These are phyloP conservation scores for Meyerozyma sp. DNA, from an alignment of 1,139 yeast genomes.

Conservation along the genomic window DNA sequence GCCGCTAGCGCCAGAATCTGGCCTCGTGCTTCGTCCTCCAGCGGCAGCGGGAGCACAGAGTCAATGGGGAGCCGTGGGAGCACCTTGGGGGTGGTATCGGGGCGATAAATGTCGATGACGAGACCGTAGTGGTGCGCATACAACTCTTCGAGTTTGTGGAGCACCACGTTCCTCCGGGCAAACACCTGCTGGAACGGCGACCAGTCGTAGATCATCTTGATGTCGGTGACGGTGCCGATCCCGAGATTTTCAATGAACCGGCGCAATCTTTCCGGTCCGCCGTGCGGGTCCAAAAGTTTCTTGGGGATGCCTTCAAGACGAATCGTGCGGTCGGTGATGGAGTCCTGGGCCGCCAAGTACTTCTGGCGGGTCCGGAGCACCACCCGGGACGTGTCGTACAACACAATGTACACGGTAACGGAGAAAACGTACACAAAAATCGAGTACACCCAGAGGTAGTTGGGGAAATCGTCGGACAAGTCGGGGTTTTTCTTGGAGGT, in stretches of 20 bases:
- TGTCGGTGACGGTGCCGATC: slow-evolving; percentile 53
- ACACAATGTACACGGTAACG: slow-evolving; percentile 25
- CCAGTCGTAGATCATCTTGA: slow-evolving; percentile 55
- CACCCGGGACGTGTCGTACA: slow-evolving; percentile 31
- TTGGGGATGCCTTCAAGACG: slow-evolving; percentile 46
- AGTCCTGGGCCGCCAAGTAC: slow-evolving; percentile 38
- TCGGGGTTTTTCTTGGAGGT: slow-evolving; percentile 8
- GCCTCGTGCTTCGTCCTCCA: neutral
- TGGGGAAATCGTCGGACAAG: slow-evolving; percentile 14
- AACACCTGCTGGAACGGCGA: slow-evolving; percentile 40
- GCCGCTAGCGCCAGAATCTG: slow-evolving; percentile 11
- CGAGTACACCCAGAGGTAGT: slow-evolving; percentile 35
- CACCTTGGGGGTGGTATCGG: slow-evolving; percentile 9
- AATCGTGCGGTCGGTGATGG: slow-evolving; percentile 44
- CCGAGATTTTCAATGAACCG: slow-evolving; percentile 56
- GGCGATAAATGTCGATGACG: slow-evolving; percentile 34
- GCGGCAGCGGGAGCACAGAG: neutral
- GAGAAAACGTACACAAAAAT: slow-evolving; percentile 40
- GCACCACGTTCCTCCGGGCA: slow-evolving; percentile 24
- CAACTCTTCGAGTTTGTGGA: slow-evolving; percentile 37
- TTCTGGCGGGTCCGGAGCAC: slow-evolving; percentile 37
- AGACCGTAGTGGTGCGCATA: slow-evolving; percentile 44
- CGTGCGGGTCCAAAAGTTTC: slow-evolving; percentile 31
- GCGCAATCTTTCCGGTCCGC: slow-evolving; percentile 24
- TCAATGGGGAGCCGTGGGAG: slow-evolving; percentile 5